Evolutionary conservation across 306 rosid genomes (phyloP).

Genomic region (Cucumis sativus): Cucumber_9930_V3 NC_026658.2:20724501-20725000

Average conservation of each 20-base stretch:
- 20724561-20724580: conserved; percentile 77
- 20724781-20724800: conserved; percentile 34
- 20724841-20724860: conserved; percentile 52
- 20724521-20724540: conserved; percentile 93
- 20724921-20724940: conserved; percentile 60
- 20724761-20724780: conserved; percentile 25
- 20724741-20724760: conserved; percentile 41
- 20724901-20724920: conserved; percentile 50
- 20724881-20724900: conserved; percentile 56
- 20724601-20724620: conserved; percentile 84
- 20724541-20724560: conserved; percentile 94
- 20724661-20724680: conserved; percentile 58
- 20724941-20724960: conserved; percentile 85
- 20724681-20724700: conserved; percentile 22
- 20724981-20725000: conserved; percentile 98
- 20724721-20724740: conserved; percentile 81
- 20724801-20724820: conserved; percentile 51
- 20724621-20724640: conserved; percentile 99
- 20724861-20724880: conserved; percentile 36
- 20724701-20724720: conserved; percentile 45
- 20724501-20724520: conserved; percentile 96
- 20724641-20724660: conserved; percentile 91
- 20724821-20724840: conserved; percentile 51
- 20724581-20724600: conserved; percentile 59
- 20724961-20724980: conserved; percentile 87